phyloP scores from a whole-genome alignment of 2,329 filamentous ascomycete species.

The Camillea tinctor region DNA sequence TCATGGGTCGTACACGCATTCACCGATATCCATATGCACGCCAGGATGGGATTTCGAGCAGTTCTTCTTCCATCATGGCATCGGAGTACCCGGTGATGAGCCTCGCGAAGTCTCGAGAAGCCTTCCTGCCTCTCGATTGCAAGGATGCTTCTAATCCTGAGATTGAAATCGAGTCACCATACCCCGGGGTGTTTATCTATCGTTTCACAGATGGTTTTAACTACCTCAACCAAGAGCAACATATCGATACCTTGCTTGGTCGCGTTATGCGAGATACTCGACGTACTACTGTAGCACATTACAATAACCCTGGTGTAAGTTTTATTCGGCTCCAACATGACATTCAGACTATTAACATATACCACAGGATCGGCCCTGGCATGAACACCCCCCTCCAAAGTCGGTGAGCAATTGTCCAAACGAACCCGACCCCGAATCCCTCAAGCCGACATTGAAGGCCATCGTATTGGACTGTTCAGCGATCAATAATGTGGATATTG shows the following conservation, averaged over 20 bases:
- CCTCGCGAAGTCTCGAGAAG: background rate
- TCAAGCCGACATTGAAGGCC: constrained; percentile 49
- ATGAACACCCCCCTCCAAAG: constrained; percentile 46
- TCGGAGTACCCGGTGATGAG: background rate
- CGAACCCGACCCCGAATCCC: constrained; percentile 31
- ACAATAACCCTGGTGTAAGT: constrained; percentile 31
- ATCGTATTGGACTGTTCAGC: constrained; percentile 58
- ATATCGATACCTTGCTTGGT: constrained; percentile 42
- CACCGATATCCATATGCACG: constrained; percentile 13
- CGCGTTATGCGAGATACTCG: constrained; percentile 41
- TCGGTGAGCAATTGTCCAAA: constrained; percentile 27
- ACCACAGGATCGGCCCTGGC: constrained; percentile 51
- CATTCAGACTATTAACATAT: background rate
- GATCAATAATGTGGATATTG: constrained; percentile 58
- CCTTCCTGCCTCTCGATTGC: constrained; percentile 42
- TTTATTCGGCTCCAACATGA: background rate
- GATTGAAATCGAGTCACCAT: constrained; percentile 41
- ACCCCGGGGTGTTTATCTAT: constrained; percentile 52
- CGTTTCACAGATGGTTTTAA: constrained; percentile 52
- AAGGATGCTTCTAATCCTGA: constrained; percentile 46
- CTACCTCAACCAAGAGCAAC: constrained; percentile 50
- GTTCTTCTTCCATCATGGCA: constrained; percentile 3
- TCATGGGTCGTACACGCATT: constrained; percentile 41
- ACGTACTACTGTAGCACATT: constrained; percentile 38
- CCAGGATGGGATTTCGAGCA: constrained; percentile 4